Evolutionary conservation across 148 eudicot genomes (phyloP), one percentile per base, ranked within the genome.

Genomic region (Rhododendron vialii): DNA sequence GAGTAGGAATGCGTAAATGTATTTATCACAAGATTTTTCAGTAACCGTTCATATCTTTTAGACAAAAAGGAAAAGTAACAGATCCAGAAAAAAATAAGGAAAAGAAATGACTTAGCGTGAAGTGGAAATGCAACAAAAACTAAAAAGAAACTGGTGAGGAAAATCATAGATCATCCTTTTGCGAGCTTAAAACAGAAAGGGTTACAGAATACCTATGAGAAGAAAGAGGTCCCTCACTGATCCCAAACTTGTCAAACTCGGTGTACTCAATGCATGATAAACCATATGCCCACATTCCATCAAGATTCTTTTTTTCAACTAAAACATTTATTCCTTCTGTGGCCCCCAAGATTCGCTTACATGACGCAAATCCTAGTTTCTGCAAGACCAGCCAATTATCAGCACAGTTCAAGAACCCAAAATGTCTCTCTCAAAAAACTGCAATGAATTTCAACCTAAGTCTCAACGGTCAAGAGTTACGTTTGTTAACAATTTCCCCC

Each of bases 301-400:
- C 92, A 83, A 76, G 87, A 88, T 92, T 93, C 89, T 93, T 94
- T 88, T 92, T 97, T 91, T 97, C 98, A 76, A 95, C 83, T 35
- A 97, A 86, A 88, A 94, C 98, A 89, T 97, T 95, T 50, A 97
- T 92, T 92, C 99, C 98, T 93, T 97, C 98, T 48, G 99, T 97
- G 83, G 99, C 99, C 80, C 94, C 96, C 77, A 90, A 73, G 84
- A 79, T 94, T 86, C 96, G 90, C 89, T 90, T 87, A 87, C 99
- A 97, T 17, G 99, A 97, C 76, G 99, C 99, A 87, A 97, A 97
- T n/a, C 99, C 99, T 86, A 97, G 87, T 91, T 95, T 97, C 99
- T 97, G 95, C 85, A 89, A 84, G 81, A 80, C 53, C 47, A 76
- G 75, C 65, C 38, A 85, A 36, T 33, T 82, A 89, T 20, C 57